Conservation (phyloP, 2,329 filamentous ascomycete species). For the Xylariaceae sp. region DNA sequence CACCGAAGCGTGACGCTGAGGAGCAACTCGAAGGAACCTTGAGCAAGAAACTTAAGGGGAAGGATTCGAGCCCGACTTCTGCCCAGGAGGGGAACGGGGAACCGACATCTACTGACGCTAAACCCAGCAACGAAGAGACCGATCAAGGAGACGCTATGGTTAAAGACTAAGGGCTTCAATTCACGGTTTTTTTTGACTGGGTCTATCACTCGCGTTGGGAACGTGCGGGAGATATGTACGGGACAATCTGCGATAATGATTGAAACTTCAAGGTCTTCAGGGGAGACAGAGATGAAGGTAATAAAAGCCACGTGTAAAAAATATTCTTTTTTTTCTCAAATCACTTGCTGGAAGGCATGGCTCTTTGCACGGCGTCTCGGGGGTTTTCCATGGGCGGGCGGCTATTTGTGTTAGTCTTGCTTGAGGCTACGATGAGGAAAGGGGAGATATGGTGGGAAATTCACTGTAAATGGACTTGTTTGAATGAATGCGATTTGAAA, state of each 20-base stretch:
- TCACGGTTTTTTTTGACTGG: not conserved
- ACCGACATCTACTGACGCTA: not conserved
- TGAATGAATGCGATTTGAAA: no score
- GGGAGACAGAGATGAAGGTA: not conserved
- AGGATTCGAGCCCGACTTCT: slow-evolving; percentile 29
- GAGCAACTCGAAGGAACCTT: slow-evolving; percentile 41
- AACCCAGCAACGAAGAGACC: slow-evolving; percentile 6
- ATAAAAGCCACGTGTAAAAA: no score
- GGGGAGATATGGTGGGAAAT: no score
- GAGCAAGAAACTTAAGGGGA: slow-evolving; percentile 47
- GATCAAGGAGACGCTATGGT: slow-evolving; percentile 16
- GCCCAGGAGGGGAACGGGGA: slow-evolving; percentile 2
- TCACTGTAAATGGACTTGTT: no score
- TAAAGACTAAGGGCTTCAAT: slow-evolving; percentile 9
- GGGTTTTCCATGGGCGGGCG: not conserved
- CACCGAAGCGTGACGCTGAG: slow-evolving; percentile 55
- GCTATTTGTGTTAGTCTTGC: not conserved
- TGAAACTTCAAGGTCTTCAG: not conserved
- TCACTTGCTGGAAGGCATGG: not conserved
- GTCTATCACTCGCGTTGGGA: not conserved
- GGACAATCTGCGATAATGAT: not conserved
- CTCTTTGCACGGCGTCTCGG: not conserved
- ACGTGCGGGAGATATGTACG: not conserved
- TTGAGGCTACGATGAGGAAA: no score
- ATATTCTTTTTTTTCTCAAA: not conserved